Conservation (phyloP, 2,329 filamentous ascomycete genomes). For the Sporothrix brunneoviolacea region DNA sequence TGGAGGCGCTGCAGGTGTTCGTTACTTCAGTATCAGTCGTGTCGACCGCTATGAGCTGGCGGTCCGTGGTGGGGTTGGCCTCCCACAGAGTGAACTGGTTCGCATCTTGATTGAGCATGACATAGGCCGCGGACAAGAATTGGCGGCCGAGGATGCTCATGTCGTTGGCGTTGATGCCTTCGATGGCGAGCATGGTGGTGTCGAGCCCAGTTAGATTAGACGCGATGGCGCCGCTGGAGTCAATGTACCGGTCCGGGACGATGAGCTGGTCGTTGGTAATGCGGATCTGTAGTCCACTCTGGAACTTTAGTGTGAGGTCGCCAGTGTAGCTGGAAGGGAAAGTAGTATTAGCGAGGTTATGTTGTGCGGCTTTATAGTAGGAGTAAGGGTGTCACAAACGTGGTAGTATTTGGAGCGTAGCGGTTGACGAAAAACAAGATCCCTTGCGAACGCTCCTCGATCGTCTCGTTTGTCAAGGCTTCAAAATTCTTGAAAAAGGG, state of each 20-base stretch:
- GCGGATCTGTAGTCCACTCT: slow-evolving; percentile 16
- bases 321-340: slow-evolving; percentile 10
- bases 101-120: slow-evolving; percentile 25
- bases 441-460: slow-evolving; percentile 16
- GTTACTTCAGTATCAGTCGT: no score
- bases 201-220: slow-evolving; percentile 19
- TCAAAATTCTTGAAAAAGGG: slow-evolving; percentile 18
- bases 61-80: slow-evolving; percentile 5
- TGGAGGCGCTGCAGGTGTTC: no score
- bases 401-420: no score
- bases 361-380: no score
- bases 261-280: slow-evolving; percentile 28
- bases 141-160: slow-evolving; percentile 22
- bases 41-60: slow-evolving; percentile 17
- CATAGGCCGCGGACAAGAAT: slow-evolving; percentile 27
- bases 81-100: slow-evolving; percentile 21
- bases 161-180: slow-evolving; percentile 20
- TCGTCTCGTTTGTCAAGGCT: background rate
- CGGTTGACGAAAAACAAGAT: slow-evolving; percentile 7
- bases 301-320: slow-evolving; percentile 19
- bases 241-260: slow-evolving; percentile 22
- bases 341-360: no score
- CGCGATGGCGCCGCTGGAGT: slow-evolving; percentile 10
- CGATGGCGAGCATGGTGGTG: slow-evolving; percentile 22
- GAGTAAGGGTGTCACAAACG: no score